Evolutionary conservation across 2,329 filamentous ascomycete genomes (phyloP).

Genomic region (Elsinoe perseae): DNA sequence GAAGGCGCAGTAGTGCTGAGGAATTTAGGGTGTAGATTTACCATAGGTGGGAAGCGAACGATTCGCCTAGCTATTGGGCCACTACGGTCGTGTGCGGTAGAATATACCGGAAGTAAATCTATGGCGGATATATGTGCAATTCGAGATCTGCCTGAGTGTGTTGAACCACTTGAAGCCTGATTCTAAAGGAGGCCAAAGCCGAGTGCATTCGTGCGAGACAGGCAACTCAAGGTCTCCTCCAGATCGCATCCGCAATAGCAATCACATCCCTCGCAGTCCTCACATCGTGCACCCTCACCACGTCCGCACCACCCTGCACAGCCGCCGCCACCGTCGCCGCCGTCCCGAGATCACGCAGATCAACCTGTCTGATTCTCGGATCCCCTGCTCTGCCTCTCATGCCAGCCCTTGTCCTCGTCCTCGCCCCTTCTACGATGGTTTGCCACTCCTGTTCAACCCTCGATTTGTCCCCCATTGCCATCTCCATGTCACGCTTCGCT

Average conservation of each 20-base stretch:
- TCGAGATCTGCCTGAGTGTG: background rate
- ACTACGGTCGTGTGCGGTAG: no score
- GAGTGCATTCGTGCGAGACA: no score
- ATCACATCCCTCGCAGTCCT: constrained; percentile 53
- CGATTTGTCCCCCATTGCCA: background rate
- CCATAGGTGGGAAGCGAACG: background rate
- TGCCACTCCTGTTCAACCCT: background rate
- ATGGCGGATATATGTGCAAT: background rate
- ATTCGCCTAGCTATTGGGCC: background rate
- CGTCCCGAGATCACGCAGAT: constrained; percentile 58
- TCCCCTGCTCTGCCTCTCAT: background rate
- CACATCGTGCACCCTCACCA: constrained; percentile 88
- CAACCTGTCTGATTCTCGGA: background rate
- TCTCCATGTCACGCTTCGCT: no score
- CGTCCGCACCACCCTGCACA: constrained; percentile 78
- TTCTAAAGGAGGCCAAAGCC: no score
- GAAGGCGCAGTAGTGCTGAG: constrained; percentile 40
- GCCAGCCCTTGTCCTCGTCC: constrained; percentile 48
- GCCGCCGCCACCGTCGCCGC: constrained; percentile 81
- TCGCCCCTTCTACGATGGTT: constrained; percentile 51
- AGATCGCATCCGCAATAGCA: constrained; percentile 86
- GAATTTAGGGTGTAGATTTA: background rate
- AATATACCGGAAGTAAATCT: background rate
- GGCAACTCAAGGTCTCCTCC: constrained; percentile 41
- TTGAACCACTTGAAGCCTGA: no score